Evolutionary conservation across 106 monocot genomes (phyloP), one percentile per base, ranked within the genome.

Genomic region (Agapanthus africanus): DNA sequence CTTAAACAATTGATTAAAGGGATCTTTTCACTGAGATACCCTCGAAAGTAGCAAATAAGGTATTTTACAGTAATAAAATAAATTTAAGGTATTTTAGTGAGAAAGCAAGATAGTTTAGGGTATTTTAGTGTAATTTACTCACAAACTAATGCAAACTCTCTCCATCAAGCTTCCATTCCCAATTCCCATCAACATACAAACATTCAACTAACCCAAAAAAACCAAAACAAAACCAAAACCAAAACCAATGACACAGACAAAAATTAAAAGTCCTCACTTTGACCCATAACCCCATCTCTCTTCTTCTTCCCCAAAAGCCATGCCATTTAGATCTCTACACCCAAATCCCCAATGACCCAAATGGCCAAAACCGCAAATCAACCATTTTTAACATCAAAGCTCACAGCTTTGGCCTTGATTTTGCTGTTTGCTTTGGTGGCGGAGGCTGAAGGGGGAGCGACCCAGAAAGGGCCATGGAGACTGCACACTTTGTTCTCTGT

Each of bases 401-500:
- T n/a, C n/a, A n/a, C n/a, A n/a, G n/a, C n/a, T n/a, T n/a, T n/a
- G n/a, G n/a, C n/a, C n/a, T 11, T 32, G 9, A 23, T 32, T 4
- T 14, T 52, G 31, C 15, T 35, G 2, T 16, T 51, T 27, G 19
- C 50, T 7, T 25, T 69, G 18, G 25, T 85, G 65, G 71, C 25
- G 11, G 61, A 11, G 5, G 74, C 40, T 26, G 73, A 4, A 57
- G 76, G 25, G 54, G 77, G 0, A 66, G 76, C 64, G 67, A 67
- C 39, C 47, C 79, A 79, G 81, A 70, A 76, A 66, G 75, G 74
- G 23, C 85, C 85, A 23, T 88, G 79, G 78, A 81, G 93, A 80
- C 77, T 99, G 42, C 99, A 99, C 79, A 99, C 99, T 3, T 42
- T 99, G 71, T 99, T 99, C 80, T 99, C 99, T 0, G 89, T 90